Evolutionary conservation across 2,329 filamentous ascomycete genomes (phyloP).

Genomic region (Trichoderma breve): DNA sequence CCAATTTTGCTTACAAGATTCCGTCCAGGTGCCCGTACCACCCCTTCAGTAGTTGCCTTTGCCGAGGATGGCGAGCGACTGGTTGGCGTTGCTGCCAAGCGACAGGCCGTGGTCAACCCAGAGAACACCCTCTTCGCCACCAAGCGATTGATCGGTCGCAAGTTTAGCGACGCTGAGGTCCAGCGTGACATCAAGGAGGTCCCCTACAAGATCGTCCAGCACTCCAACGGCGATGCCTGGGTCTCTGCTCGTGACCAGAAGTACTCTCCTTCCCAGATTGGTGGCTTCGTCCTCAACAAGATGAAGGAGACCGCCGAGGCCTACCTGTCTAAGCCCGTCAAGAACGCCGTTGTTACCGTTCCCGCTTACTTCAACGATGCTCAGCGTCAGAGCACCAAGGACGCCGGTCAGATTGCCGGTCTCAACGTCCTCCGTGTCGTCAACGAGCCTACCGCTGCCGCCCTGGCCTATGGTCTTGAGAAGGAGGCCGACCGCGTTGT

Average conservation of each 20-base stretch:
- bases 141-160: conserved; percentile 97
- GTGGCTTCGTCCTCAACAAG: conserved; percentile 94
- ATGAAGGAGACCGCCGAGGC: conserved; percentile 99
- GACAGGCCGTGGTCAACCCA: conserved; percentile 96
- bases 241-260: conserved; percentile 89
- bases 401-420: conserved; percentile 93
- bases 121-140: conserved; percentile 98
- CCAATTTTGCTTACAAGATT: not conserved
- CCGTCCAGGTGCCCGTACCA: conserved; percentile 38
- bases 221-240: conserved; percentile 96
- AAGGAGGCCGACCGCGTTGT: conserved; percentile 88
- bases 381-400: conserved; percentile 96
- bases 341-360: conserved; percentile 96
- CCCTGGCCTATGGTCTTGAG: conserved; percentile 92
- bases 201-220: conserved; percentile 97
- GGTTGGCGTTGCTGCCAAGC: conserved; percentile 96
- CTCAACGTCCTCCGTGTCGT: conserved; percentile 96
- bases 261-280: conserved; percentile 97
- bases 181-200: conserved; percentile 97
- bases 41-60: conserved; percentile 87
- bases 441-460: conserved; percentile 95
- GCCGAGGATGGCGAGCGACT: conserved; percentile 93
- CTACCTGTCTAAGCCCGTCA: conserved; percentile 84
- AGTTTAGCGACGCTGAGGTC: conserved; percentile 90
- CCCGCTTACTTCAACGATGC: conserved; percentile 99